A percentile compares a stretch with the other conserved stretches of the same genome.
phyloP scores from a whole-genome alignment of 1,284 basidiomycete species.

The Marasmius tenuissimus region DNA sequence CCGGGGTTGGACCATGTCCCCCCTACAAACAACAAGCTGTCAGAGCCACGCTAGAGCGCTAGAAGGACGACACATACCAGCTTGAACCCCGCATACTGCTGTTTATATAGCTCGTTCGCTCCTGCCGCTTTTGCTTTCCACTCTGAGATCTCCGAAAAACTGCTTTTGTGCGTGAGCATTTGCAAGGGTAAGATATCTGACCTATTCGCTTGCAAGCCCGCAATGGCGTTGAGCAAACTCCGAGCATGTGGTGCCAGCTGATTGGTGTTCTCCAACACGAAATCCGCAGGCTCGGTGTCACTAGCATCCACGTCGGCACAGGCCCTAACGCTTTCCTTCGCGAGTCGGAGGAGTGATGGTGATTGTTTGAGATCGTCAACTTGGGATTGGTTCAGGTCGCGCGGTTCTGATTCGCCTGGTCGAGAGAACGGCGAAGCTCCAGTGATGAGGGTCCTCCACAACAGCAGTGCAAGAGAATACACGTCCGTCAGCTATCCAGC shows the following conservation, averaged over 20 bases:
- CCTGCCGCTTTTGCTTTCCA: neutral
- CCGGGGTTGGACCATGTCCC: neutral
- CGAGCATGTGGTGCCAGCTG: neutral
- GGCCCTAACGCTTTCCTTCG: slow-evolving; percentile 1
- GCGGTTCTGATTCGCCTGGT: neutral
- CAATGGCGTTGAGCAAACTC: slow-evolving; percentile 3
- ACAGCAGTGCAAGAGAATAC: slow-evolving; percentile 7
- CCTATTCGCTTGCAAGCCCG: slow-evolving; percentile 6
- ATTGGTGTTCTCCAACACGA: slow-evolving; percentile 6
- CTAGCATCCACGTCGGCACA: neutral
- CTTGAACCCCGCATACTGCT: no score
- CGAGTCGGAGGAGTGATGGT: neutral
- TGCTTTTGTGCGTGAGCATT: neutral
- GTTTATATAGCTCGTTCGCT: no score
- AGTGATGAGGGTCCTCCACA: slow-evolving; percentile 5
- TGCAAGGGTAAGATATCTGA: neutral
- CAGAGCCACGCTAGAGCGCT: no score
- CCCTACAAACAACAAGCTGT: neutral
- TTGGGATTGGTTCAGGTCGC: neutral
- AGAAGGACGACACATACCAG: no score
- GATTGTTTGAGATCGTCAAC: slow-evolving; percentile 2
- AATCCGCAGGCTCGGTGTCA: neutral
- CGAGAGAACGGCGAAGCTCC: slow-evolving; percentile 4
- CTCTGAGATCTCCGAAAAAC: neutral
- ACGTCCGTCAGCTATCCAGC: slow-evolving; percentile 5